These are phyloP conservation scores for slime mould (Dictyostelium discoideum) DNA, from an alignment of 78 protist genomes.

Conservation along the genomic window DNA sequence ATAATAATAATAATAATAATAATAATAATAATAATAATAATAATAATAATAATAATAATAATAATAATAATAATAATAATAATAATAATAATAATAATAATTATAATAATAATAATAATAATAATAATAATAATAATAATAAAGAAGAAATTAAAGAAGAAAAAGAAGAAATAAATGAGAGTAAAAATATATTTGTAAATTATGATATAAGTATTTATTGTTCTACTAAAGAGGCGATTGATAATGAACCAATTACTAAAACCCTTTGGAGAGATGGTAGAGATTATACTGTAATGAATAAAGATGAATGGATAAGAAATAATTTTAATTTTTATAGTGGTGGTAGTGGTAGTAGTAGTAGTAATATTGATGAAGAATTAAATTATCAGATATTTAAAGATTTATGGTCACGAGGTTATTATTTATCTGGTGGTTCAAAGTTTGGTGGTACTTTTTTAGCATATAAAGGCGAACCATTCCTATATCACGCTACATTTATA, in stretches of 20 bases:
- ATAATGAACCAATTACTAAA: constrained; percentile 9
- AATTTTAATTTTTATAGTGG: too few relatives aligned
- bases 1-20: not conserved
- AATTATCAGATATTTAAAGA: constrained; percentile 57
- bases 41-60: too few relatives aligned
- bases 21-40: not conserved
- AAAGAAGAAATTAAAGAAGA: too few relatives aligned
- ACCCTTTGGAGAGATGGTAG: constrained; percentile 3
- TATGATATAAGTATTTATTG: constrained; percentile 3
- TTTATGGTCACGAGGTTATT: constrained; percentile 74
- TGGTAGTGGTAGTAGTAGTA: not conserved
- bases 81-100: too few relatives aligned
- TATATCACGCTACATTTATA: constrained; percentile 41
- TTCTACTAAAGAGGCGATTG: constrained; percentile 12
- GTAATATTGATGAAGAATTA: not conserved
- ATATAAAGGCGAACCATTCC: constrained; percentile 74
- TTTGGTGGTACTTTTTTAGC: constrained; percentile 85
- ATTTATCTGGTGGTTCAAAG: constrained; percentile 66
- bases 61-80: too few relatives aligned
- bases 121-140: too few relatives aligned
- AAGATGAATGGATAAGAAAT: not conserved
- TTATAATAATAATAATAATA: too few relatives aligned
- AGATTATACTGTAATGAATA: not conserved
- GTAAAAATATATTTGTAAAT: not conserved
- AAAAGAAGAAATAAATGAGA: not conserved